phyloP scores from a whole-genome alignment of 306 rosid genomes.

The Rosa lucieae region DNA sequence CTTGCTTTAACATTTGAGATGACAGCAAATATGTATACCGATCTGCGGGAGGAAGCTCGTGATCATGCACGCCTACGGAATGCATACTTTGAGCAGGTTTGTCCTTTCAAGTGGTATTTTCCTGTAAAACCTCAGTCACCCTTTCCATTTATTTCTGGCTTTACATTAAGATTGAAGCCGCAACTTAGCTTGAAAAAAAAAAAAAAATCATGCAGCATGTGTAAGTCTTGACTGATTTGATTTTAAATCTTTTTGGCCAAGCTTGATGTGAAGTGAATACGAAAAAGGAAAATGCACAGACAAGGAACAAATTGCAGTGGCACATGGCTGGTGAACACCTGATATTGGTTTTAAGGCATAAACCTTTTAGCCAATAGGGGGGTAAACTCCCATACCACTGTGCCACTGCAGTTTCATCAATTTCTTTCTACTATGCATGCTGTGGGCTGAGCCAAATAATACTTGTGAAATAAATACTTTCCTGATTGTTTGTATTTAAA shows the following conservation, averaged over 20 bases:
- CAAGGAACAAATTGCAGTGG: constrained; percentile 24
- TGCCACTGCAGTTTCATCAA: constrained; percentile 9
- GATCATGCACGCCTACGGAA: constrained; percentile 96
- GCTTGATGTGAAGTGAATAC: constrained; percentile 22
- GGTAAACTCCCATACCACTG: not conserved
- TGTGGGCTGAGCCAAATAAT: constrained; percentile 3
- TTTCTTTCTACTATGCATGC: not conserved
- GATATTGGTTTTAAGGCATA: not conserved
- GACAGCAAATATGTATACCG: constrained; percentile 92
- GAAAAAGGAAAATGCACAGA: constrained; percentile 3
- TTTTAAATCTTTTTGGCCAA: constrained; percentile 8
- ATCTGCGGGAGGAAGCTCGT: constrained; percentile 95
- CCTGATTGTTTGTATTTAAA: constrained; percentile 29
- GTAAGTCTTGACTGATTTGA: not conserved
- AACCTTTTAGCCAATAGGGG: not conserved
- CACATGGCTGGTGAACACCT: constrained; percentile 25
- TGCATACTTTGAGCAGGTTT: constrained; percentile 94
- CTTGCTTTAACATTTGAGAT: constrained; percentile 56
- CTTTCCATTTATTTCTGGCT: not conserved
- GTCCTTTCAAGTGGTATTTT: constrained; percentile 21
- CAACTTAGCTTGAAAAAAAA: not conserved
- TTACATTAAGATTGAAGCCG: not conserved
- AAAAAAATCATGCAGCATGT: not conserved
- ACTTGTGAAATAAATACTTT: constrained; percentile 20
- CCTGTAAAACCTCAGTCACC: not conserved